These are phyloP conservation scores for Podospora fimiseda DNA, from an alignment of 495 filamentous ascomycete genomes.

Conservation along the genomic window DNA sequence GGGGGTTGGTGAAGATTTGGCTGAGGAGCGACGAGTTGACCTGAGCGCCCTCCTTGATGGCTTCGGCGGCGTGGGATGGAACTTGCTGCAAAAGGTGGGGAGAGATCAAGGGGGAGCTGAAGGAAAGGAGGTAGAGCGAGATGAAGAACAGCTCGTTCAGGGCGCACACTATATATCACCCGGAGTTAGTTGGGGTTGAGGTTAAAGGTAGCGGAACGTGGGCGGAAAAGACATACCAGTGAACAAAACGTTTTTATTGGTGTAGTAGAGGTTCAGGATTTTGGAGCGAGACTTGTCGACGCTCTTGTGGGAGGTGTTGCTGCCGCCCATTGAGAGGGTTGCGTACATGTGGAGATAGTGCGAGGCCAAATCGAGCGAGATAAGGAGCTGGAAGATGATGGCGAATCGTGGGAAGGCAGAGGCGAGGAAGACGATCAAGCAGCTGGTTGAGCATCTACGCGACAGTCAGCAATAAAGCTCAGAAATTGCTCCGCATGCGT, in stretches of 20 bases:
- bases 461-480: conserved; percentile 64
- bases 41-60: conserved; percentile 59
- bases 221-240: conserved; percentile 42
- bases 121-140: conserved; percentile 93
- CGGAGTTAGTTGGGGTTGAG: not conserved
- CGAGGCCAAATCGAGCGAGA: conserved; percentile 83
- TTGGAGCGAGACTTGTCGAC: conserved; percentile 71
- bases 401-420: conserved; percentile 89
- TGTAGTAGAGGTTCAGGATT: conserved; percentile 91
- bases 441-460: conserved; percentile 68
- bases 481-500: not conserved
- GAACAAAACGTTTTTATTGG: conserved; percentile 54
- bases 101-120: conserved; percentile 79
- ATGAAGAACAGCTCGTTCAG: conserved; percentile 97
- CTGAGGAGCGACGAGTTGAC: conserved; percentile 54
- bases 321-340: conserved; percentile 73
- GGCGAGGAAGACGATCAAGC: conserved; percentile 85
- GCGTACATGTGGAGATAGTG: conserved; percentile 99
- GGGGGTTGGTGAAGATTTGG: conserved; percentile 73
- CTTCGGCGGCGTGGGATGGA: conserved; percentile 41
- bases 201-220: conserved; percentile 2
- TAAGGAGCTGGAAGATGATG: conserved; percentile 87
- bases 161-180: conserved; percentile 66
- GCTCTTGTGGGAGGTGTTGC: conserved; percentile 83
- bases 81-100: conserved; percentile 62